Base-by-base conservation (phyloP, 2,329 filamentous ascomycete species). In the Orbilia blumenaviensis region DNA sequence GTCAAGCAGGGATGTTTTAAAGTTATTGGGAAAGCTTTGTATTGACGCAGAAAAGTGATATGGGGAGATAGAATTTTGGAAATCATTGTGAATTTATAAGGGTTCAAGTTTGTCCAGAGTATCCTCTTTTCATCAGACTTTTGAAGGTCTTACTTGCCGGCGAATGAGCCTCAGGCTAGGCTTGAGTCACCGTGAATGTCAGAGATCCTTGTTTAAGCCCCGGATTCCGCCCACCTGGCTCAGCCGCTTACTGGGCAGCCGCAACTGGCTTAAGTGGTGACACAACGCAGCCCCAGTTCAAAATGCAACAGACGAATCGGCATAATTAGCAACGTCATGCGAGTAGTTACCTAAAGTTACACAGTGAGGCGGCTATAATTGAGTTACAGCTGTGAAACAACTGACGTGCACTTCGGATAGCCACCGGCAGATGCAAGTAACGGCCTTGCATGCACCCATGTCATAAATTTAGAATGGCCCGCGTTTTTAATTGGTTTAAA, bases 171-270 rank as follows among this genome's bases (percentile, higher is more conserved):
- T 6, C 32, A 7, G 7, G 32, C 3, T 21, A 36, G 7, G 50
- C 54, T 16, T 60, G 56, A 61, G 56, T 42, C 56, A 61, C 56
- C 48, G 29, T 21, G 18, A 61, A 32, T 21, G 6, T 8, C 44
- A 38, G 56, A 18, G 56, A 44, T 61, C 56, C 36, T 54, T 29
- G 56, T 29, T 42, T 67, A 16, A 21, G 64, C 64, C 64, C 41
- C 41, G 64, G 64, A 61, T 60, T 52, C 10, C 18, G 64, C 64
- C 64, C 61, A 32, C 52, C 63, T 18, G 36, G n/a, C 42, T 52
- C 41, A 46, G 42, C 61, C 44, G 42, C 61, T 23, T 41, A 3
- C 7, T 44, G 34, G 32, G 34, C 46, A 29, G 7, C 18, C 4
- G 0, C 21, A 12, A 14, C n/a, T n/a, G 12, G 34, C 0, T 6